Conservation (phyloP, 1,284 basidiomycete genomes). For the Cystobasidiaceae sp. region DNA sequence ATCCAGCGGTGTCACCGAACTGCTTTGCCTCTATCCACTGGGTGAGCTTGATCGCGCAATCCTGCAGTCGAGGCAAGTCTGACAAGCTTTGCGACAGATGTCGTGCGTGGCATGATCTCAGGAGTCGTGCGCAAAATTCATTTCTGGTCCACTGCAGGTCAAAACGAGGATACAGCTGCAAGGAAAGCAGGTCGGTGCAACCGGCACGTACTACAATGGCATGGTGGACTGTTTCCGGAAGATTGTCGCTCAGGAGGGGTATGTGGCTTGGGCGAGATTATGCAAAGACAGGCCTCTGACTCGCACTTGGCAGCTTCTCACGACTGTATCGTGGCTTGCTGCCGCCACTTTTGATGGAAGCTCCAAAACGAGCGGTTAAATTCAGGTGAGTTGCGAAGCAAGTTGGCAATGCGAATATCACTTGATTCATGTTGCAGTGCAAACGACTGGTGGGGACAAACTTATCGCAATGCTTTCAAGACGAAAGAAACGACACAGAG, state of each 20-base stretch:
- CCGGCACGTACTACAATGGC: slow-evolving; percentile 51
- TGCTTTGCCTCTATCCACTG: slow-evolving; percentile 86
- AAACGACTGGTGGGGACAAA: slow-evolving; percentile 68
- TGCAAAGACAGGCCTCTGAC: neutral
- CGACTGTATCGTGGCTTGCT: slow-evolving; percentile 89
- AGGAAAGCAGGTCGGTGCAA: slow-evolving; percentile 61
- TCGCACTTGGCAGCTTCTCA: slow-evolving; percentile 55
- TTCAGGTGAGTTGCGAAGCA: slow-evolving; percentile 54
- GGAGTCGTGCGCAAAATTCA: slow-evolving; percentile 36
- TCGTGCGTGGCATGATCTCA: neutral
- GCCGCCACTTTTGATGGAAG: slow-evolving; percentile 89
- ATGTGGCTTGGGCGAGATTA: slow-evolving; percentile 44
- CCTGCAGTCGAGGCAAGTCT: neutral
- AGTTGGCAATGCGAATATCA: neutral
- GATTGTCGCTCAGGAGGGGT: slow-evolving; percentile 83
- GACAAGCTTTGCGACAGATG: neutral
- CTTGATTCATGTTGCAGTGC: neutral
- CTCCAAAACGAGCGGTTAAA: slow-evolving; percentile 96
- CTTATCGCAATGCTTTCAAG: slow-evolving; percentile 59
- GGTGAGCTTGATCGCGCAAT: slow-evolving; percentile 53
- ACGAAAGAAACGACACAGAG: slow-evolving; percentile 78
- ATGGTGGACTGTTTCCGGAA: slow-evolving; percentile 71
- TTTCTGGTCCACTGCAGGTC: slow-evolving; percentile 54
- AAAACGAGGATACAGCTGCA: slow-evolving; percentile 98
- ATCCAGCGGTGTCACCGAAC: slow-evolving; percentile 59